Percentiles rank a stretch among this genome's conserved stretches.
These are phyloP conservation scores for Sugiyamaella xylanicola DNA, from an alignment of 1,139 yeast species.

Conservation along the genomic window DNA sequence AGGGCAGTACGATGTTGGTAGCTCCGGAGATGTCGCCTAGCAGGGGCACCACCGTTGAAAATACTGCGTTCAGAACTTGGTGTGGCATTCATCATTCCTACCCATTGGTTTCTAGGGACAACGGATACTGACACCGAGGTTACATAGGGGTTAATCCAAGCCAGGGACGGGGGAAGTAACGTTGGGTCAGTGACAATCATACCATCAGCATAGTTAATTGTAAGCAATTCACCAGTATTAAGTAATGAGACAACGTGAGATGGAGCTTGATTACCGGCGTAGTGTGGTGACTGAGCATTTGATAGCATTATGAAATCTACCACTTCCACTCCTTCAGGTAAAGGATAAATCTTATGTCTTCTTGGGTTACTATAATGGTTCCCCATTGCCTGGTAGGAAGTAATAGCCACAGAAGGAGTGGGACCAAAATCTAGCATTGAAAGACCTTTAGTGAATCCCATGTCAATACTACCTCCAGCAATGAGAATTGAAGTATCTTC, in stretches of 20 bases:
- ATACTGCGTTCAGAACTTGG: constrained; percentile 42
- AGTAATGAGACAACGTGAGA: constrained; percentile 63
- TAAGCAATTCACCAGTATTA: constrained; percentile 59
- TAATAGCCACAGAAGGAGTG: constrained; percentile 75
- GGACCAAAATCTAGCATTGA: constrained; percentile 75
- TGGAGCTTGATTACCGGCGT: constrained; percentile 41
- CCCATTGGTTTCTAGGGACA: constrained; percentile 70
- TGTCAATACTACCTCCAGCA: constrained; percentile 63
- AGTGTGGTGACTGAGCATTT: constrained; percentile 51
- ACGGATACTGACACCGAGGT: constrained; percentile 55
- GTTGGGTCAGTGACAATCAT: constrained; percentile 57
- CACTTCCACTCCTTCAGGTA: constrained; percentile 48
- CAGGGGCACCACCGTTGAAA: constrained; percentile 79
- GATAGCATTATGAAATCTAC: constrained; percentile 56
- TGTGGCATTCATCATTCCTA: constrained; percentile 60
- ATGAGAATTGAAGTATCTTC: constrained; percentile 75
- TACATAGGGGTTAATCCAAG: constrained; percentile 78
- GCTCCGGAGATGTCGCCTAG: constrained; percentile 55
- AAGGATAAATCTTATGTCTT: constrained; percentile 56
- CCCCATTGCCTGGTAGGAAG: constrained; percentile 83
- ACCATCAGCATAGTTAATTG: constrained; percentile 60
- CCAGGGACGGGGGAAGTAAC: constrained; percentile 73
- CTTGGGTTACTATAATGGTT: constrained; percentile 70
- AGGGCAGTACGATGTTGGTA: constrained; percentile 65
- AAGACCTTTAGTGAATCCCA: constrained; percentile 55